Evolutionary conservation across 1,284 basidiomycete species (phyloP), one percentile per base, ranked within the genome.

Genomic region (Leccinum huronense): DNA sequence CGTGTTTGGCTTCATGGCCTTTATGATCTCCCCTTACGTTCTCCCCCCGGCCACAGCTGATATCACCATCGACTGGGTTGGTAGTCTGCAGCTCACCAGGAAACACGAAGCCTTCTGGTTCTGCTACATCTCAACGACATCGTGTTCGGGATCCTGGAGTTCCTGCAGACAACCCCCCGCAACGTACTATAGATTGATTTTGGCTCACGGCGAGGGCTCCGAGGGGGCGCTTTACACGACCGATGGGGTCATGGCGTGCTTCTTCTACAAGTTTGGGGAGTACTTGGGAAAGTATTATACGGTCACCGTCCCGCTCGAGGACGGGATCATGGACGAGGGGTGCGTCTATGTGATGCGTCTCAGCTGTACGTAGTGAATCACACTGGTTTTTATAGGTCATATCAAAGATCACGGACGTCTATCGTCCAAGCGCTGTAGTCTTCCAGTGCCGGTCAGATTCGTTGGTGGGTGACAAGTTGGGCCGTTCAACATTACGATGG

Each of bases 161-260:
- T 97, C 13, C 81, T 97, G 14, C 85, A 93, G 69, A 86, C 80
- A 58, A 88, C 86, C 72, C 86, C 93, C 0, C 91, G 97, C 23
- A 23, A 23, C 63, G 96, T 99, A 2, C 81, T 99, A 27, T 99
- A 99, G 78, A 93, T 99, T 74, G 97, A 99, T 77, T 97, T 98
- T 63, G 97, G 98, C 77, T 95, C 97, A 99, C 72, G 97, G 97
- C 7, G 97, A 99, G 74, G 97, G 97, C n/a, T 97, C 99, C 40
- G 97, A 99, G 73, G 97, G 99, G 75, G 97, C 97, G 1, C 99
- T 99, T 81, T 98, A 98, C 77, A 95, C 94, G 27, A 98, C 95
- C 3, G 93, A 99, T 75, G 84, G 97, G 60, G 97, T 99, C 70
- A 95, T 99, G 90, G 98, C 97, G 3, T 89, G 89, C 75, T 91